These are phyloP conservation scores for Alternaria atra DNA, from an alignment of 2,329 filamentous ascomycete genomes.

Conservation along the genomic window DNA sequence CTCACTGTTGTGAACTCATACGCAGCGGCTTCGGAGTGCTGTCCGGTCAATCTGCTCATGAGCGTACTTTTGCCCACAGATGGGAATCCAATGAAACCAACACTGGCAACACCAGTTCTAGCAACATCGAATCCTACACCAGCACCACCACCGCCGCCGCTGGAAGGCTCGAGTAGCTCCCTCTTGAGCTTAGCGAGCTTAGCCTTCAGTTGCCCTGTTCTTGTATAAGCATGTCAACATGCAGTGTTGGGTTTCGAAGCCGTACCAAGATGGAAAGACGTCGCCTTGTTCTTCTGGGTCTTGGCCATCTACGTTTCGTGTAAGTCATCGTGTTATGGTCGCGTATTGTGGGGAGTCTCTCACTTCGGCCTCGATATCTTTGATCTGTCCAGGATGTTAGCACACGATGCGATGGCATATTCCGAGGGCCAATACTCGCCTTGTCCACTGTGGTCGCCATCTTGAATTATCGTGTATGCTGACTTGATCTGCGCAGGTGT, in stretches of 20 bases:
- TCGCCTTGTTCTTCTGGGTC: slow-evolving; percentile 98
- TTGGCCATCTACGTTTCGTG: slow-evolving; percentile 76
- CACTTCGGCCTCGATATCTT: slow-evolving; percentile 95
- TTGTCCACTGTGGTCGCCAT: slow-evolving; percentile 99
- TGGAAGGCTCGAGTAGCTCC: slow-evolving; percentile 86
- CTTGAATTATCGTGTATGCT: slow-evolving; percentile 52
- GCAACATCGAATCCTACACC: slow-evolving; percentile 96
- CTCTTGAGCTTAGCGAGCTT: slow-evolving; percentile 98
- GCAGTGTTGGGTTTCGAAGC: neutral
- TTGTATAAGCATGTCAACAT: slow-evolving; percentile 33
- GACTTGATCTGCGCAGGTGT: slow-evolving; percentile 11
- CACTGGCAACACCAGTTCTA: slow-evolving; percentile 93
- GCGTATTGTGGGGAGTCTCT: slow-evolving; percentile 46
- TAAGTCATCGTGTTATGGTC: slow-evolving; percentile 32
- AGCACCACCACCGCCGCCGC: slow-evolving; percentile 79
- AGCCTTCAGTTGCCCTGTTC: slow-evolving; percentile 83
- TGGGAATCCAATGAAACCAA: slow-evolving; percentile 97
- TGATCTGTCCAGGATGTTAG: slow-evolving; percentile 72
- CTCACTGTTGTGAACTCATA: slow-evolving; percentile 92
- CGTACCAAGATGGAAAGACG: slow-evolving; percentile 84
- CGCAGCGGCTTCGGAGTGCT: slow-evolving; percentile 95
- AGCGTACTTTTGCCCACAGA: slow-evolving; percentile 98
- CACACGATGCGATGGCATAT: slow-evolving; percentile 39
- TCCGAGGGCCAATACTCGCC: slow-evolving; percentile 60
- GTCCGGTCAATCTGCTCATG: slow-evolving; percentile 92